Evolutionary conservation across 352 stramenopile species (phyloP), one percentile per base, ranked within the genome.

Genomic region (Phytophthora sp.): DNA sequence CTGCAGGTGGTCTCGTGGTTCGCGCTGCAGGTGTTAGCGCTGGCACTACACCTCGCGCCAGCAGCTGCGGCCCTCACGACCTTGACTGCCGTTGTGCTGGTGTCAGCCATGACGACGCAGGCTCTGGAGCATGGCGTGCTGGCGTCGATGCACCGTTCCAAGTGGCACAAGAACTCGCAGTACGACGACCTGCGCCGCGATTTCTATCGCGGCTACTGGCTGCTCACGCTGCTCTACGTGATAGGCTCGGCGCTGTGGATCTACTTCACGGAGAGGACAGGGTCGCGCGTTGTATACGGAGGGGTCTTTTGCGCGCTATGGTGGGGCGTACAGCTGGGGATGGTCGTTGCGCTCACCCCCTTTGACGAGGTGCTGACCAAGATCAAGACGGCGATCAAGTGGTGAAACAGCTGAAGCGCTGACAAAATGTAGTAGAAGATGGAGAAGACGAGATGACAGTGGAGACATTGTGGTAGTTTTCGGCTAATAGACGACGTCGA

Each of bases 121-220:
- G 86, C 80, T 47, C 73, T 93, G 47, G 77, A 90, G 51, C 72
- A 86, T 51, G 80, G 80, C 30, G 71, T 89, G 45, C 53, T 91
- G 39, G 67, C 72, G 26, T 83, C 82, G 18, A 45, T 84, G 36
- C 60, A 79, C 46, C 79, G 80, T 50, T 83, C 78, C 49, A 78
- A 88, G 44, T 82, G 79, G 76, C 64, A 79, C 55, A 72, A 72
- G 39, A 38, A 52, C 24, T 72, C 69, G 46, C 71, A 62, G 41
- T 63, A 80, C 36, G 63, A 59, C 15, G 63, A 75, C 33, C 66
- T 90, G n/a, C 66, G 62, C 9, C 36, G 71, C 26, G 51, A 76
- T 30, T 91, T 90, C 63, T 91, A 93, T 64, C 81, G 84, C 46
- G 49, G 64, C 30, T 93, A 88, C 57, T 93, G 84, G 84, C 62